Evolutionary conservation across 768 basidiomycete genomes (phyloP).

Genomic region (Guyanaporus albipodus): DNA sequence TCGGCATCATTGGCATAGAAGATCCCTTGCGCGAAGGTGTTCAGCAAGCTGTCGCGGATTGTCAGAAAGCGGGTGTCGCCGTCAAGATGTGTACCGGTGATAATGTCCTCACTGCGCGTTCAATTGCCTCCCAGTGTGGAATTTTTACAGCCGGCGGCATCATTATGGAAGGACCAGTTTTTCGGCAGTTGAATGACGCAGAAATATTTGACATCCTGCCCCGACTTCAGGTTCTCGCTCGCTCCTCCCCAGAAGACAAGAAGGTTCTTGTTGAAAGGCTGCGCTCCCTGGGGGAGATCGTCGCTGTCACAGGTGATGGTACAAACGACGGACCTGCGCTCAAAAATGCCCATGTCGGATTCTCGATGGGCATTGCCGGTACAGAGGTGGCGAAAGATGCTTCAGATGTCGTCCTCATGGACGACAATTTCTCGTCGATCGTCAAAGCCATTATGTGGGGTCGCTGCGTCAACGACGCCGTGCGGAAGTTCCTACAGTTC

Average conservation of each 20-base stretch:
- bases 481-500: conserved; percentile 97
- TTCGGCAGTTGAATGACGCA: conserved; percentile 66
- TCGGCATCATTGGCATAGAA: conserved; percentile 92
- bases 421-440: conserved; percentile 94
- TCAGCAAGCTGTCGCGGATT: conserved; percentile 81
- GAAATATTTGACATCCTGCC: conserved; percentile 85
- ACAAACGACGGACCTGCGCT: conserved; percentile 97
- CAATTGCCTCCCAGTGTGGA: conserved; percentile 93
- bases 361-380: conserved; percentile 94
- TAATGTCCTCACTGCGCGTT: conserved; percentile 92
- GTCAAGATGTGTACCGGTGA: conserved; percentile 99
- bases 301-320: conserved; percentile 96
- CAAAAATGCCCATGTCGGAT: conserved; percentile 94
- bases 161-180: conserved; percentile 97
- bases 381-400: conserved; percentile 99
- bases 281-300: conserved; percentile 81
- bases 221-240: conserved; percentile 91
- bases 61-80: conserved; percentile 82
- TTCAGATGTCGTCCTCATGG: conserved; percentile 98
- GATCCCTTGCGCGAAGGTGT: conserved; percentile 93
- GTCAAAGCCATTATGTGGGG: conserved; percentile 99
- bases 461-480: conserved; percentile 96
- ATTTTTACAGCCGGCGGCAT: conserved; percentile 92
- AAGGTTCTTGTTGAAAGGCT: conserved; percentile 87
- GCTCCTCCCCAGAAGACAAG: conserved; percentile 98